phyloP scores from a whole-genome alignment of 225 moss, liverwort and hornwort genomes.

The Polytrichum formosum region DNA sequence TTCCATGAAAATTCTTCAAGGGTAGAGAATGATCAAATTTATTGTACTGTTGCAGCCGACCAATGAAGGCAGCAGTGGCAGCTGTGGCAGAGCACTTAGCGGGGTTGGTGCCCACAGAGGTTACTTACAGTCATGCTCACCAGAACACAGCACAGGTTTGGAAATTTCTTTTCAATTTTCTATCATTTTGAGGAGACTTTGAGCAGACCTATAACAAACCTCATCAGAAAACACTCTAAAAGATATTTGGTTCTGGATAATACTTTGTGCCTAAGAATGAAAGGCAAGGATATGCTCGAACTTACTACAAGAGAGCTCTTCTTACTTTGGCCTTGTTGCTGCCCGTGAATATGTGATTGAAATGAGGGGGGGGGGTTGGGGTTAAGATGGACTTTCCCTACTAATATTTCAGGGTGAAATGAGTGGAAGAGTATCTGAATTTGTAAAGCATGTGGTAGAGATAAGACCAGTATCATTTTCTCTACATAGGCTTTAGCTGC shows the following conservation, averaged over 20 bases:
- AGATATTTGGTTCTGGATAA: too few relatives aligned
- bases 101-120: slow-evolving; percentile 79
- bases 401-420: too few relatives aligned
- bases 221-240: not conserved
- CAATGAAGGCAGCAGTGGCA: slow-evolving; percentile 84
- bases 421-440: not conserved
- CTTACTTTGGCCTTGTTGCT: too few relatives aligned
- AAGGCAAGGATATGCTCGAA: too few relatives aligned
- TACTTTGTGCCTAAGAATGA: too few relatives aligned
- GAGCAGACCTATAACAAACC: not conserved
- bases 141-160: slow-evolving; percentile 74
- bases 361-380: too few relatives aligned
- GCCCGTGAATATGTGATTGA: too few relatives aligned
- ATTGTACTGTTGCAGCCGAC: slow-evolving; percentile 53
- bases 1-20: not conserved
- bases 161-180: not conserved
- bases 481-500: too few relatives aligned
- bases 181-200: too few relatives aligned
- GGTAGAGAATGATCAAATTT: not conserved
- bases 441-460: not conserved
- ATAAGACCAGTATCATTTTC: too few relatives aligned
- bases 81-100: slow-evolving; percentile 95
- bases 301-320: too few relatives aligned
- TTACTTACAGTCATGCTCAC: slow-evolving; percentile 83
- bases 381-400: too few relatives aligned